These are phyloP conservation scores for Trypanosoma grayi DNA, from an alignment of 208 protist genomes.

Conservation along the genomic window DNA sequence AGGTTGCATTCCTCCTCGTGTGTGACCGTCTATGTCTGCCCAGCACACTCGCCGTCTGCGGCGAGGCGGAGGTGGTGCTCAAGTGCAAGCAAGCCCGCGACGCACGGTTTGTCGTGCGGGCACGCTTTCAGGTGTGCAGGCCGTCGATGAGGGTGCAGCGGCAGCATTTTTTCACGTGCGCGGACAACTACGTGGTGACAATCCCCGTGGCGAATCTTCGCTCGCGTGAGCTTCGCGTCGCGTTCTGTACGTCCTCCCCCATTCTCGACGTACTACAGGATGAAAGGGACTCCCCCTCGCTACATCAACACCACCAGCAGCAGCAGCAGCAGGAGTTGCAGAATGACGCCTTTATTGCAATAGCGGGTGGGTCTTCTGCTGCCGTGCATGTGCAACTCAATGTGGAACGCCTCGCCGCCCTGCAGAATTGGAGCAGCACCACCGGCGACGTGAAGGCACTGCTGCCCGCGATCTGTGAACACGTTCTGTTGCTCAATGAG, in stretches of 20 bases:
- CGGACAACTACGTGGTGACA: constrained; percentile 8
- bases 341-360: constrained; percentile 2
- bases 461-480: constrained; percentile 52
- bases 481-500: constrained; percentile 66
- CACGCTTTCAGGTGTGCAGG: constrained; percentile 56
- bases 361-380: constrained; percentile 1
- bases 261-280: constrained; percentile 7
- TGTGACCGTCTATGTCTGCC: constrained; percentile 41
- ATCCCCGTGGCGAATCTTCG: constrained; percentile 23
- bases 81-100: constrained; percentile 86
- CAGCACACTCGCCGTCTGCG: constrained; percentile 36
- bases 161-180: constrained; percentile 13
- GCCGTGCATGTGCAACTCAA: constrained; percentile 61
- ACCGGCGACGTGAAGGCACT: constrained; percentile 3
- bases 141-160: constrained; percentile 62
- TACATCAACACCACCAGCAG: neutral
- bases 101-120: constrained; percentile 61
- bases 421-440: constrained; percentile 54
- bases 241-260: constrained; percentile 20
- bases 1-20: constrained; percentile 67
- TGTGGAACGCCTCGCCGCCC: constrained; percentile 46
- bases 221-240: constrained; percentile 13
- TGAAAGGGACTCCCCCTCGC: neutral
- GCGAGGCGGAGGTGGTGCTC: constrained; percentile 76
- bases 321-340: neutral